phyloP scores from a whole-genome alignment of 2,329 filamentous ascomycete species.

The Arthroderma sp. region DNA sequence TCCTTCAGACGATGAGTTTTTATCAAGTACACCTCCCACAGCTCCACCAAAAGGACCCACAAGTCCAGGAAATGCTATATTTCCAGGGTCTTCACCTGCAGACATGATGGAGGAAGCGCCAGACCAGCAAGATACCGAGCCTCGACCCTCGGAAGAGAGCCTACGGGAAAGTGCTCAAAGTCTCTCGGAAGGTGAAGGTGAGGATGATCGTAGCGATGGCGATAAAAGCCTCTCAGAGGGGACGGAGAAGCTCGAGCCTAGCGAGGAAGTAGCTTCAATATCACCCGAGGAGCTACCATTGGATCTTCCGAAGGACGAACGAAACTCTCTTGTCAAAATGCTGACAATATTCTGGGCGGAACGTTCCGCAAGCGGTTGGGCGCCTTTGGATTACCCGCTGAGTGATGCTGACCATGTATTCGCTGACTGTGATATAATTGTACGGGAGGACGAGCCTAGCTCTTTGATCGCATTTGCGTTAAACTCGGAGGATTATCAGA shows the following conservation, averaged over 20 bases:
- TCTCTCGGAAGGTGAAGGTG: slow-evolving; percentile 54
- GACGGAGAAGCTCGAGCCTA: slow-evolving; percentile 27
- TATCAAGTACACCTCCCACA: slow-evolving; percentile 3
- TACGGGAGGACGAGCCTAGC: slow-evolving; percentile 92
- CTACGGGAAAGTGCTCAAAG: slow-evolving; percentile 29
- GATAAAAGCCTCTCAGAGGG: slow-evolving; percentile 54
- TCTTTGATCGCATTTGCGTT: slow-evolving; percentile 90
- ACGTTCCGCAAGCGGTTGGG: slow-evolving; percentile 88
- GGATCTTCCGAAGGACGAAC: slow-evolving; percentile 77
- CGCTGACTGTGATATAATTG: slow-evolving; percentile 90
- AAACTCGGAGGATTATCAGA: slow-evolving; percentile 72
- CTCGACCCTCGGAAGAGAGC: slow-evolving; percentile 5
- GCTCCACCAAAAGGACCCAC: slow-evolving; percentile 8
- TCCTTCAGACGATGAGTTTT: slow-evolving; percentile 48
- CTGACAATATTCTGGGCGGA: slow-evolving; percentile 98
- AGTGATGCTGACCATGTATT: slow-evolving; percentile 86
- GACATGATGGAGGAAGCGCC: not conserved
- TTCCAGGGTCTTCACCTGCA: slow-evolving; percentile 17
- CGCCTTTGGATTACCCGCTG: slow-evolving; percentile 81
- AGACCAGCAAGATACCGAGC: slow-evolving; percentile 15
- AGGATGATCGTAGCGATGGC: slow-evolving; percentile 54
- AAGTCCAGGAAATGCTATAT: slow-evolving; percentile 14
- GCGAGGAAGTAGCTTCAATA: slow-evolving; percentile 38
- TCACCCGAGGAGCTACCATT: slow-evolving; percentile 41
- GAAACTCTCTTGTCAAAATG: slow-evolving; percentile 86